Base-by-base conservation (phyloP, 2,329 filamentous ascomycete species). In the Paracoccidioides lutzii region DNA sequence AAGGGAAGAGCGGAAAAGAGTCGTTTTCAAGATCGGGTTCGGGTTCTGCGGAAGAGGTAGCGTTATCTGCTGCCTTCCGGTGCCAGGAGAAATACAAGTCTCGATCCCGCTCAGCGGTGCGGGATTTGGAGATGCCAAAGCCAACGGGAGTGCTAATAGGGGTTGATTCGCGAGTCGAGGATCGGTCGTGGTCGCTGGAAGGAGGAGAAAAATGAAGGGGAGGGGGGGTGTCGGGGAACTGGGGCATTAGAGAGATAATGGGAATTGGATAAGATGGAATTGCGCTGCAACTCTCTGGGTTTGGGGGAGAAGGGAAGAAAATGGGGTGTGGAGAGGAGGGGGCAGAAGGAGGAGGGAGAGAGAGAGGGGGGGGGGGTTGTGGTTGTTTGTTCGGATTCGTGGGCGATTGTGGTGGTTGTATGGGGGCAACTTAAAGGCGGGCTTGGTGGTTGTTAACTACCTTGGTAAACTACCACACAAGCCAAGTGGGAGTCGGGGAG, bases 201-300 rank as follows among this genome's bases (percentile, higher is more conserved):
- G 68, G 68, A 57, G 77, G 76, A 64, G 78, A 79, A 70, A 76
- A 71, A 65, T 74, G 75, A 64, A 75, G 76, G 64, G 76, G 74
- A 64, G 75, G 75, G 63, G 76, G 75, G 58, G 67, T 72, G 60
- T 75, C 73, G 41, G 73, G 72, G 66, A 75, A 76, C 73, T 77
- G 76, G 72, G 78, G 77, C 74, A 78, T 80, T 68, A 72, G 73
- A 69, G 14, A 33, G 35, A 49, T 10, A 15, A 33, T n/a, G 33
- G 6, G 15, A n/a, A 9, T n/a, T 14, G 28, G 32, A 44, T 37
- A n/a, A 61, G 32, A 53, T 32, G 12, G 51, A 53, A 54, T 46
- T 46, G 44, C 43, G 35, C 53, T 22, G 53, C 46, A 53, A 55
- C 52, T 41, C 46, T 28, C 48, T 33, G 33, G 14, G 5, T 14